Conservation (phyloP, 2,329 filamentous ascomycete genomes). For the Aureobasidium sp. region DNA sequence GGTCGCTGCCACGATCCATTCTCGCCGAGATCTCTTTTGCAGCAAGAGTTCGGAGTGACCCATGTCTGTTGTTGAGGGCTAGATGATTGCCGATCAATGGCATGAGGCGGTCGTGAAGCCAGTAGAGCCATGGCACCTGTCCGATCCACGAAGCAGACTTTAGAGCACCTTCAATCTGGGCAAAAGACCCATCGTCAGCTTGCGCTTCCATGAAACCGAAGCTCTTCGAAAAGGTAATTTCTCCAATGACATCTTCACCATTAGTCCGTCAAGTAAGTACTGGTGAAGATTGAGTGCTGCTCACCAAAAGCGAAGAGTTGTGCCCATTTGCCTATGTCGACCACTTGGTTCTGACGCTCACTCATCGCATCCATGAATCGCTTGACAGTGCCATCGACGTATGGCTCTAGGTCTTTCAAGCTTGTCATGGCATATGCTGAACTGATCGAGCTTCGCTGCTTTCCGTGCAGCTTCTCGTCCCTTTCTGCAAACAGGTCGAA, state of each 20-base stretch:
- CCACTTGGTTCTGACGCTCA: conserved; percentile 20
- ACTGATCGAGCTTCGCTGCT: conserved; percentile 29
- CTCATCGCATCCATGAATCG: conserved; percentile 30
- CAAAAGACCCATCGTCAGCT: conserved; percentile 30
- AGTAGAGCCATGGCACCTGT: conserved; percentile 29
- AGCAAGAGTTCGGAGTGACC: conserved; percentile 28
- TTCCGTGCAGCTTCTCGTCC: conserved; percentile 31
- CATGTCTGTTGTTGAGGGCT: conserved; percentile 29
- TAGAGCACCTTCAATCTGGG: conserved; percentile 28
- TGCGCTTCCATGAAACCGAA: conserved; percentile 33
- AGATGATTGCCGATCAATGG: conserved; percentile 34
- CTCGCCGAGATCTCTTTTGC: conserved; percentile 24
- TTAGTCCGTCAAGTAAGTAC: background rate
- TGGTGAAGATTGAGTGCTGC: background rate
- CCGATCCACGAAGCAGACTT: conserved; percentile 33
- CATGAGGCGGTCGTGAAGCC: conserved; percentile 29
- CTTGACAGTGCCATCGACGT: conserved; percentile 33
- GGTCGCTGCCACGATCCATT: conserved; percentile 28
- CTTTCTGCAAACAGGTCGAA: conserved; percentile 36
- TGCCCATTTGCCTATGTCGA: conserved; percentile 34
- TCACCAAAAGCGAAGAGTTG: conserved; percentile 36
- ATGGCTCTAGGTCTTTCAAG: conserved; percentile 33
- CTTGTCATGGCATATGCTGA: conserved; percentile 33
- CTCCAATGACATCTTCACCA: conserved; percentile 34
- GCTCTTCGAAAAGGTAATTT: conserved; percentile 33